These are phyloP conservation scores for Euphorbia corollata DNA, from an alignment of 441 rosid species.

Conservation along the genomic window DNA sequence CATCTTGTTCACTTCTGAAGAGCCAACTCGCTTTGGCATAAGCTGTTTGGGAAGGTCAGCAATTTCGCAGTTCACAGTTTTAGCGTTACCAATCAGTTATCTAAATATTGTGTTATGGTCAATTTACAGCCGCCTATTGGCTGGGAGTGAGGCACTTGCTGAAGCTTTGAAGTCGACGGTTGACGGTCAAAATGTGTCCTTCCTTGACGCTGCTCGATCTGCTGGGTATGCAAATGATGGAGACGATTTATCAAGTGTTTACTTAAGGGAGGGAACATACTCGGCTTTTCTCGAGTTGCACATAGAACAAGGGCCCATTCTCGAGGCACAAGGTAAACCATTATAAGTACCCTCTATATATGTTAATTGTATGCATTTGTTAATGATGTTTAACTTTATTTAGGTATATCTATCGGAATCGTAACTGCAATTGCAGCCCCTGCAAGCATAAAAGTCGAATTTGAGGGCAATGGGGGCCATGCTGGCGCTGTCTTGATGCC, in stretches of 20 bases:
- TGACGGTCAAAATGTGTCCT: conserved; percentile 66
- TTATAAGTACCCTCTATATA: neutral
- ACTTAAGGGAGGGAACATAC: conserved; percentile 56
- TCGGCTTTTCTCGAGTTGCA: conserved; percentile 84
- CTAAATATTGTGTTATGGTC: conserved; percentile 18
- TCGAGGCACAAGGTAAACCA: conserved; percentile 67
- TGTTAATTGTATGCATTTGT: neutral
- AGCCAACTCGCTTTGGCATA: conserved; percentile 91
- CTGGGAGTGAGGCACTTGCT: conserved; percentile 56
- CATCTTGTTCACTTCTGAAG: conserved; percentile 83
- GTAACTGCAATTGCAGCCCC: conserved; percentile 97
- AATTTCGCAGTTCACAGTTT: conserved; percentile 8
- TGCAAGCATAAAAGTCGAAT: conserved; percentile 82
- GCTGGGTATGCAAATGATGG: conserved; percentile 63
- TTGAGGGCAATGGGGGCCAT: conserved; percentile 92
- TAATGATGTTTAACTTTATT: conserved; percentile 21
- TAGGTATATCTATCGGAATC: conserved; percentile 73
- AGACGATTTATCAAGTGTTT: conserved; percentile 52
- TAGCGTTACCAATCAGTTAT: neutral
- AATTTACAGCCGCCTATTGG: conserved; percentile 65
- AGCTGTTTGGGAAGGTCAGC: conserved; percentile 87
- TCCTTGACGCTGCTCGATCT: conserved; percentile 69
- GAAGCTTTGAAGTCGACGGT: conserved; percentile 50
- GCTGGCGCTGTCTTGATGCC: conserved; percentile 97
- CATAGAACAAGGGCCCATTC: conserved; percentile 88